These are phyloP conservation scores for Scolecobasidium constrictum DNA, from an alignment of 2,329 filamentous ascomycete genomes.

Conservation along the genomic window DNA sequence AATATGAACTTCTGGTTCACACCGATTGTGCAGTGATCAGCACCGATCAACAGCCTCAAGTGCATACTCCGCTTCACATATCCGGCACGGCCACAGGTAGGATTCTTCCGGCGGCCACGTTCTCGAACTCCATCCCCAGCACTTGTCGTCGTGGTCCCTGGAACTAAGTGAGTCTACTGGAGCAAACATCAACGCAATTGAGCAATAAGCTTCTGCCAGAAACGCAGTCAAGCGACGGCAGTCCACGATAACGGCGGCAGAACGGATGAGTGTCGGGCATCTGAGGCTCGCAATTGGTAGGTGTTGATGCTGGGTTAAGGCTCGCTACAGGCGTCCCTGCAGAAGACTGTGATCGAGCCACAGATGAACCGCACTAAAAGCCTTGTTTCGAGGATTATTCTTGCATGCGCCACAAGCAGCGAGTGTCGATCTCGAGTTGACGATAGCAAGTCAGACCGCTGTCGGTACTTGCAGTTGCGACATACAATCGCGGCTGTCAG, in stretches of 20 bases:
- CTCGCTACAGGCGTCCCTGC: not conserved
- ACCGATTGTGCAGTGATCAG: too few relatives aligned
- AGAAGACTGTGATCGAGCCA: not conserved
- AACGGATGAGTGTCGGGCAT: not conserved
- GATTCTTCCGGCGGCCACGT: not conserved
- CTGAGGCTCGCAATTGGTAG: not conserved
- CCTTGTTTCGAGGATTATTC: not conserved
- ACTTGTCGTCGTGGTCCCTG: not conserved
- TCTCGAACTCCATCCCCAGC: not conserved
- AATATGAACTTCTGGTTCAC: too few relatives aligned
- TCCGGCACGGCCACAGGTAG: not conserved
- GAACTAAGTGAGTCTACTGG: too few relatives aligned
- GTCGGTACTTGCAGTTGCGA: too few relatives aligned
- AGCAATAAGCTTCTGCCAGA: not conserved
- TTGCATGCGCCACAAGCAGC: not conserved
- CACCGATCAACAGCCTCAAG: not conserved
- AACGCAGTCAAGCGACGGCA: not conserved
- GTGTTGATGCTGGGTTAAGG: not conserved
- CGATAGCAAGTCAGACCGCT: too few relatives aligned
- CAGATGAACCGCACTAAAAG: not conserved
- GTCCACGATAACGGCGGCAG: not conserved
- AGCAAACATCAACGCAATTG: not conserved
- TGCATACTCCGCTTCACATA: too few relatives aligned
- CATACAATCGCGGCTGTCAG: too few relatives aligned
- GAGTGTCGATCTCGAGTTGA: too few relatives aligned